phyloP scores from a whole-genome alignment of 2,329 filamentous ascomycete species.

The Triangularia verruculosa region DNA sequence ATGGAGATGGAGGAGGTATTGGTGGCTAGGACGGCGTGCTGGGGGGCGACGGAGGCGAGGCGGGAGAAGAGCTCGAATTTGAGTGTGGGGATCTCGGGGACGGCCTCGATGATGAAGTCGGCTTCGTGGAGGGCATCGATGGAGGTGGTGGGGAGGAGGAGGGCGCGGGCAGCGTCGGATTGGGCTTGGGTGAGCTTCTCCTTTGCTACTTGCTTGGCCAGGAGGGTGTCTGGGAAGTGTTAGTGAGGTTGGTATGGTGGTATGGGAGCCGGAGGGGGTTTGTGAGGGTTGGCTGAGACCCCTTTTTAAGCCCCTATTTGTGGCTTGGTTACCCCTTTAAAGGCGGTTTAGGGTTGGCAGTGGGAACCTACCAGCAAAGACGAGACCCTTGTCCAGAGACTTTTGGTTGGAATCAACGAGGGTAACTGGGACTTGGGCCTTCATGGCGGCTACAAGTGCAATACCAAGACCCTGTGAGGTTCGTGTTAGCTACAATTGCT shows the following conservation, averaged over 20 bases:
- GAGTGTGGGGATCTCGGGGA: constrained; percentile 84
- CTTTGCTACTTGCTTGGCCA: constrained; percentile 90
- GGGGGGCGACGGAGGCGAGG: constrained; percentile 75
- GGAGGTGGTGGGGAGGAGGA: constrained; percentile 66
- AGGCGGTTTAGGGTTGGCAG: constrained; percentile 4
- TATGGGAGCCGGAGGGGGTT: neutral
- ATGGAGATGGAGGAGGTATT: constrained; percentile 99
- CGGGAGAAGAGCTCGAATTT: constrained; percentile 85
- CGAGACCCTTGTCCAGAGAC: constrained; percentile 82
- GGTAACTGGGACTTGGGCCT: constrained; percentile 77
- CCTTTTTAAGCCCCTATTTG: neutral
- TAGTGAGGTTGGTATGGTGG: neutral
- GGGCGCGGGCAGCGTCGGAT: constrained; percentile 68
- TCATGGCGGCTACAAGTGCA: constrained; percentile 86
- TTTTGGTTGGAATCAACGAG: constrained; percentile 81
- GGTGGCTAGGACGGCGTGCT: constrained; percentile 87
- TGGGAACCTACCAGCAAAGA: constrained; percentile 71
- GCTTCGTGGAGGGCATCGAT: constrained; percentile 76
- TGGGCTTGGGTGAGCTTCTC: constrained; percentile 78
- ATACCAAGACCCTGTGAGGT: constrained; percentile 81
- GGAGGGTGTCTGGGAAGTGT: constrained; percentile 68
- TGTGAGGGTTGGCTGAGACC: neutral
- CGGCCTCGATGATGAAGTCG: constrained; percentile 97
- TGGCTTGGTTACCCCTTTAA: neutral
- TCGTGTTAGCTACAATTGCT: neutral